These are phyloP conservation scores for Sclerotinia sclerotiorum DNA, from an alignment of 2,329 filamentous ascomycete species.

Conservation along the genomic window DNA sequence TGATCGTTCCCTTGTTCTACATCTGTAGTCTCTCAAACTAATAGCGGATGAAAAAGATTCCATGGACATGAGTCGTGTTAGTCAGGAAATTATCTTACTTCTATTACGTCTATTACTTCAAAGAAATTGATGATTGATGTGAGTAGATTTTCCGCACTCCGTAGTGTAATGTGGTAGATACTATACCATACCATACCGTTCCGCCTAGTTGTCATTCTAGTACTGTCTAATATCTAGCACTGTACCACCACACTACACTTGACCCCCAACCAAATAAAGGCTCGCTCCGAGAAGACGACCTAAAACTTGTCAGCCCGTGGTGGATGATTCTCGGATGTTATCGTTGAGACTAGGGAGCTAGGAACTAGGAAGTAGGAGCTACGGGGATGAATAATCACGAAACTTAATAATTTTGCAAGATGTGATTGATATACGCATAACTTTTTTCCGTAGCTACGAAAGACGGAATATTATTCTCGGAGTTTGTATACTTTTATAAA, in stretches of 20 bases:
- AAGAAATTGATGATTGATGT: no score
- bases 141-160: no score
- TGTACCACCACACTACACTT: not conserved
- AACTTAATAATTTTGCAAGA: not conserved
- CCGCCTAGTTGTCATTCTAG: not conserved
- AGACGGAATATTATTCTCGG: not conserved
- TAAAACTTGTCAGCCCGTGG: not conserved
- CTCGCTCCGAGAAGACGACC: not conserved
- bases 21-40: not conserved
- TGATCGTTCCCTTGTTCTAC: not conserved
- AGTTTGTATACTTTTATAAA: not conserved
- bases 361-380: not conserved
- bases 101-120: no score
- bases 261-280: not conserved
- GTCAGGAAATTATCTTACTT: no score
- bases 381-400: not conserved
- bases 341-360: not conserved
- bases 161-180: not conserved
- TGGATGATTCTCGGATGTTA: not conserved
- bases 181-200: no score
- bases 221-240: no score
- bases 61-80: not conserved
- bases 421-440: not conserved
- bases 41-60: not conserved
- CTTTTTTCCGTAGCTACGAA: not conserved